Base-by-base conservation (phyloP, 305 asterid species). In the Solanum hybrid region DNA sequence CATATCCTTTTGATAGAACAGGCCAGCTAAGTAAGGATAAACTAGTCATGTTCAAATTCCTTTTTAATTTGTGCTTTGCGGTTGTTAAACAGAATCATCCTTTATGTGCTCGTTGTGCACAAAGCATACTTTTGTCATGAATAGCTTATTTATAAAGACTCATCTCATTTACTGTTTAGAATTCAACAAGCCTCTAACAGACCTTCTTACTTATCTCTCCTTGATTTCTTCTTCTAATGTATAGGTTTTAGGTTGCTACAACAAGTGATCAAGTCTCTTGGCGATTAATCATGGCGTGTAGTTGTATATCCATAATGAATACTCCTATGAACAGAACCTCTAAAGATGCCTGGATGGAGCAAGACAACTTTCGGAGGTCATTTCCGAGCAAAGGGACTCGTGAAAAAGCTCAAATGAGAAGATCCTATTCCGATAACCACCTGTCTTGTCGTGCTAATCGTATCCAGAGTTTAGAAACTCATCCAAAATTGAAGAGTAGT, bases 401-500 rank as follows among this genome's bases (percentile, higher is more conserved):
- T 9, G 31, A 84, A 8, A 90, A 89, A 34, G 87, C 92, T 7
- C 39, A 39, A 80, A 91, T 95, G 84, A 91, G 90, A 20, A 92
- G 97, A 26, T 94, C 96, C 6, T 93, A 78, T 75, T 95, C 98
- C 6, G 96, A 95, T 57, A 93, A 93, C 91, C 92, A 93, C 70
- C 91, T 97, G 1, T 87, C 91, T 22, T 94, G 89, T 80, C 88
- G 91, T 3, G 32, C 73, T 34, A 79, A 89, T 34, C 80, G 87
- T 26, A 81, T 90, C 27, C 92, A 83, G 38, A 95, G 95, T 27
- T 86, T 95, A 17, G 77, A 90, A 27, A 91, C 91, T 3, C 89
- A 81, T 38, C 94, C 94, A 1, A 93, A 95, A 93, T 91, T 93
- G 2, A 96, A 92, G 81, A 92, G 51, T 36, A 92, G 95, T 76